Evolutionary conservation across 73 alveolate species (phyloP).

Genomic region (Symbiodinium pilosum): DNA sequence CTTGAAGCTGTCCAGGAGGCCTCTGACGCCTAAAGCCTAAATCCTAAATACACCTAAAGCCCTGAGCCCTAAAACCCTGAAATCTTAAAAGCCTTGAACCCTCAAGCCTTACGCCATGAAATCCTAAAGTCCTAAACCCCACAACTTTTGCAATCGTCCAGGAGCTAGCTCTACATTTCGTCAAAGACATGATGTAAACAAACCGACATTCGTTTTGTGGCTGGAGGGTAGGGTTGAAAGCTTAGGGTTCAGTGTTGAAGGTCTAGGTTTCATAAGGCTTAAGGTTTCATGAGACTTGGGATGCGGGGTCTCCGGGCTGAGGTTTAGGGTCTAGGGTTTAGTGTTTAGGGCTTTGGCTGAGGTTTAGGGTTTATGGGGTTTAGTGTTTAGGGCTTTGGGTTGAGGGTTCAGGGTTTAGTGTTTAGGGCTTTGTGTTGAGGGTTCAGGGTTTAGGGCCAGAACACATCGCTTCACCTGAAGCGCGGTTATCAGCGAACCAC

Average conservation of each 20-base stretch:
- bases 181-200: not conserved
- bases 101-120: not conserved
- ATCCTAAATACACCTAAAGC: not conserved
- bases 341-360: not conserved
- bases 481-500: too few species aligned
- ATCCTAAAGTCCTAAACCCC: not conserved
- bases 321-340: not conserved
- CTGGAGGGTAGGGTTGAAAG: too few species aligned
- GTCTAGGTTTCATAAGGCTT: too few species aligned
- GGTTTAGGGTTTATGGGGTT: not conserved
- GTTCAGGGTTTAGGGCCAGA: too few species aligned
- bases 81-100: not conserved
- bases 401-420: too few species aligned
- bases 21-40: not conserved
- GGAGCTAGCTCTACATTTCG: not conserved
- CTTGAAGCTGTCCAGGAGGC: not conserved
- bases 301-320: not conserved
- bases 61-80: not conserved
- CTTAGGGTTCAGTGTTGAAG: not conserved
- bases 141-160: too few species aligned
- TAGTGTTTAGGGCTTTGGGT: not conserved
- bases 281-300: not conserved
- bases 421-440: too few species aligned
- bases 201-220: not conserved
- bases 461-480: too few species aligned